Evolutionary conservation across 345 rosid species (phyloP).

Genomic region (Balakata baccata): DNA sequence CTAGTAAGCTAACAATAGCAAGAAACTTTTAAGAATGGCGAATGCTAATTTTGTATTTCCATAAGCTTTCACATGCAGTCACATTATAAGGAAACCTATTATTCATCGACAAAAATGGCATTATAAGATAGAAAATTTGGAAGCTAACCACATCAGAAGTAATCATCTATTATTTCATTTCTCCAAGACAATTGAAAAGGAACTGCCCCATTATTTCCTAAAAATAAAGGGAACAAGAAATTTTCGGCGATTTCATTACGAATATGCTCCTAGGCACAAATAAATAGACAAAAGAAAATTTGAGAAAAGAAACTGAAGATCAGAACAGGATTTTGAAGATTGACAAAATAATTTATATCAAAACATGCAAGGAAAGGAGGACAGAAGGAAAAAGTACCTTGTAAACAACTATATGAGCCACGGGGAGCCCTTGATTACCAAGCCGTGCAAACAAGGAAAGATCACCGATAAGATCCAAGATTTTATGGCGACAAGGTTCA

Average conservation of each 20-base stretch:
- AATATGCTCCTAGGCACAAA: background rate
- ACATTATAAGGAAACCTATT: too few species aligned
- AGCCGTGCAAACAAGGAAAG: constrained; percentile 60
- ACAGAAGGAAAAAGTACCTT: constrained; percentile 36
- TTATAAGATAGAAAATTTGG: too few species aligned
- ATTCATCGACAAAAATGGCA: too few species aligned
- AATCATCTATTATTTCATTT: background rate
- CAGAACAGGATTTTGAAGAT: background rate
- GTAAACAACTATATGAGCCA: constrained; percentile 69
- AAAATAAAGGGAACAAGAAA: background rate
- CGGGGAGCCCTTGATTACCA: constrained; percentile 83
- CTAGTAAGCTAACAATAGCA: background rate
- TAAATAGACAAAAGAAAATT: background rate
- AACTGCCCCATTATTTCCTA: background rate
- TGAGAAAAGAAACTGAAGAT: background rate
- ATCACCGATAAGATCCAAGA: constrained; percentile 83
- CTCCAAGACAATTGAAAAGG: background rate
- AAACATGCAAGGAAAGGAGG: background rate
- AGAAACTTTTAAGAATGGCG: too few species aligned
- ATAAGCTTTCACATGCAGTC: too few species aligned
- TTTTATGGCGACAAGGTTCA: constrained; percentile 89
- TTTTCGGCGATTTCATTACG: background rate
- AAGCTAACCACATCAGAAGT: background rate
- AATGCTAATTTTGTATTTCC: too few species aligned
- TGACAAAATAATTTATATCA: background rate